Base-by-base conservation (phyloP, 106 monocot genomes). In the Acanthochlamys bracteata region DNA sequence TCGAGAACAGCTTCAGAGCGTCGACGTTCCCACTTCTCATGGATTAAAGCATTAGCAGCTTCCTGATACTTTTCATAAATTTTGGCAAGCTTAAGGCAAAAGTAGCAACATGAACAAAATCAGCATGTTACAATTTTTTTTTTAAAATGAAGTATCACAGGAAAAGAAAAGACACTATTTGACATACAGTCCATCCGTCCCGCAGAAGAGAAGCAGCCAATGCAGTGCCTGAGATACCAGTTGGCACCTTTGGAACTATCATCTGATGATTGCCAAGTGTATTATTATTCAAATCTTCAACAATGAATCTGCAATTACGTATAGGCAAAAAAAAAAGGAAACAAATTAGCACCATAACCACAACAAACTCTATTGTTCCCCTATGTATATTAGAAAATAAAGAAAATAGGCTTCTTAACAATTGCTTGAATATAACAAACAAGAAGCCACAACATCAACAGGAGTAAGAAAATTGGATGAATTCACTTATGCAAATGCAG, bases 31-130 rank as follows among this genome's bases (percentile, higher is more conserved):
- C 77, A 80, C 25, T 73, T 76, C 73, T 98, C 98, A 86, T 98
- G 98, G 7, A 78, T 52, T 11, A 89, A 41, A 68, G 92, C 98
- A 89, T 98, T 91, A 71, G 83, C 75, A 72, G 92, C 70, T 81
- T 98, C 98, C 81, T 98, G 91, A 59, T 98, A 98, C 76, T 98
- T 88, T 59, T 92, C 98, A 77, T 92, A 98, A 74, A 98, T 88
- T 81, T 92, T 98, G 53, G 85, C 81, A 63, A 98, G 85, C 96
- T 96, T 74, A 19, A 73, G 15, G 25, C 20, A 55, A 22, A 23
- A 54, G 47, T 14, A 7, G 25, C 47, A 23, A 7, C 57, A 25
- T 7, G 63, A 20, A 57, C 39, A 39, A 16, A 55, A 39, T 24
- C 23, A 25, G 13, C 53, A 10, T 47, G 13, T 43, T 25, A 19